Evolutionary conservation across 225 moss, liverwort and hornwort species (phyloP), one percentile per base, ranked within the genome.

Genomic region (Physcomitrium patens): DNA sequence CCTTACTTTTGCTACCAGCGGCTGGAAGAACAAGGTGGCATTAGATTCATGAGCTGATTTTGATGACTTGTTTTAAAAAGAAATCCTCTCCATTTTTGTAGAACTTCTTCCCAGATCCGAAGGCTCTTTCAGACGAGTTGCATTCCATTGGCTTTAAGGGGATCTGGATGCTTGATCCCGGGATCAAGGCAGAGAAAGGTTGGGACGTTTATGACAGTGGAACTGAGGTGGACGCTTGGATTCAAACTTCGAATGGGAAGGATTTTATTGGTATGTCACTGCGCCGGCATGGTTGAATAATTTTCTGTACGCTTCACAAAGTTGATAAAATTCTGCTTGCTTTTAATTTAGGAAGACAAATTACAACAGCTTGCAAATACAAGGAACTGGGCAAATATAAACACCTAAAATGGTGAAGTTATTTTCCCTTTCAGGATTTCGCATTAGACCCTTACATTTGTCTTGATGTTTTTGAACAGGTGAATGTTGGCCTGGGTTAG

Each of bases 141-240:
- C 94, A 91, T 44, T 66, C 60, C 6, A 76, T 79, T 16, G 94
- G 97, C 28, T 93, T 99, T 63, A 93, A 93, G 74, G 92, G 93
- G 20, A 82, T 99, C 31, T 99, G 97, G 97, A 94, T 94, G 92
- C 88, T 99, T 54, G 93, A 99, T 83, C 94, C 97, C 20, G 97
- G 97, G 56, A 87, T 99, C 76, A 94, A 94, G 79, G 62, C 27
- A 2, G 97, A 99, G 77, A 65, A 74, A 24, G 97, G 97, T 14
- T 99, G 89, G 53, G 78, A 78, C 18, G 80, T 43, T 2, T 99
- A 82, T 53, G 97, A 99, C 18, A 82, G 87, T 16, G 97, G 97
- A 70, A 79, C 79, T 51, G 86, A 78, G 22, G 46, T 80, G 78
- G 93, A 88, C 57, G 50, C 78, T 20, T 99, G 97, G 97, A 70